Evolutionary conservation across 352 stramenopile species (phyloP).

Genomic region (Elongisporangium prolatum): DNA sequence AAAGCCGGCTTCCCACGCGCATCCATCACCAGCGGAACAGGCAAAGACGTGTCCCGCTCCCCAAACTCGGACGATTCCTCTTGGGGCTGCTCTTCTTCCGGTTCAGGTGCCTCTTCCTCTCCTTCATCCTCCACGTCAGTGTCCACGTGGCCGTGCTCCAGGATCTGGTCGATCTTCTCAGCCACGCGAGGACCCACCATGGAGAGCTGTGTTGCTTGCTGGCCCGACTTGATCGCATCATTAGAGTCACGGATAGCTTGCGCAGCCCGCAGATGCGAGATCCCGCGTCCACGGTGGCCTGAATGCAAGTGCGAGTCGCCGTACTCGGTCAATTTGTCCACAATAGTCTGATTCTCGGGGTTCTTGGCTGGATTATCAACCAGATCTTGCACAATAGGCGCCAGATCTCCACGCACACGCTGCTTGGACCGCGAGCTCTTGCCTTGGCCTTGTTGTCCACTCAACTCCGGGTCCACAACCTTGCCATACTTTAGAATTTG

Average conservation of each 20-base stretch:
- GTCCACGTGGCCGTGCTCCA: slow-evolving; percentile 62
- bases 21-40: slow-evolving; percentile 44
- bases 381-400: slow-evolving; percentile 72
- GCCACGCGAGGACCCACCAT: slow-evolving; percentile 57
- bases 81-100: slow-evolving; percentile 17
- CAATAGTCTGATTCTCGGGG: slow-evolving; percentile 62
- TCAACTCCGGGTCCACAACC: slow-evolving; percentile 39
- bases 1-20: slow-evolving; percentile 32
- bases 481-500: slow-evolving; percentile 67
- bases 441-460: slow-evolving; percentile 7
- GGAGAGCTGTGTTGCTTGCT: slow-evolving; percentile 46
- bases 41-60: slow-evolving; percentile 11
- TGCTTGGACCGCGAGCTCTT: slow-evolving; percentile 18
- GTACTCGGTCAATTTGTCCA: slow-evolving; percentile 63
- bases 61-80: slow-evolving; percentile 16
- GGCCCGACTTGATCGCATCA: slow-evolving; percentile 37
- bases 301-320: slow-evolving; percentile 67
- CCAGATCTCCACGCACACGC: slow-evolving; percentile 37
- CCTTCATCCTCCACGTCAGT: slow-evolving; percentile 58
- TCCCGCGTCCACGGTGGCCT: slow-evolving; percentile 58
- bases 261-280: slow-evolving; percentile 70
- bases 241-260: slow-evolving; percentile 53
- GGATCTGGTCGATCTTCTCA: slow-evolving; percentile 73
- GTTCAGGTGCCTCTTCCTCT: slow-evolving; percentile 24
- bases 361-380: slow-evolving; percentile 45